Evolutionary conservation across 352 stramenopile species (phyloP).

Genomic region (Pythium periplocum): DNA sequence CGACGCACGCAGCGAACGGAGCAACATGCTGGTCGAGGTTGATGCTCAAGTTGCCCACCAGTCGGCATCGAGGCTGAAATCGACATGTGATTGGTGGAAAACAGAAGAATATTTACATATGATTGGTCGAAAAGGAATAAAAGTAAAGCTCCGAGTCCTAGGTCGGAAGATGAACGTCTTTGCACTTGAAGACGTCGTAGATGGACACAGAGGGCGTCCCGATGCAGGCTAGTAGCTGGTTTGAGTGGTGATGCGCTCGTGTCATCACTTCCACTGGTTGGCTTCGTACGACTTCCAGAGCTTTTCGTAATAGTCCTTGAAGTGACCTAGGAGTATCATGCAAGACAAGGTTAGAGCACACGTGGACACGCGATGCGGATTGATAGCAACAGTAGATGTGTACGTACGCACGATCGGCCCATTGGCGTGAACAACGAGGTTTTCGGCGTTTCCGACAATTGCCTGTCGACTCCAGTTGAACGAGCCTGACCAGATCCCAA

Average conservation of each 20-base stretch:
- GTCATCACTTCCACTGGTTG: slow-evolving; percentile 9
- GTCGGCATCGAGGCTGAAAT: no score
- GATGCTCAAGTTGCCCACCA: no score
- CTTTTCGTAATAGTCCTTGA: slow-evolving; percentile 54
- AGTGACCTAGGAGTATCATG: slow-evolving; percentile 24
- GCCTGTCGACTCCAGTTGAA: slow-evolving; percentile 78
- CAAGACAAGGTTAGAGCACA: not conserved
- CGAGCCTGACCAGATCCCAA: slow-evolving; percentile 21
- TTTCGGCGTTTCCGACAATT: slow-evolving; percentile 57
- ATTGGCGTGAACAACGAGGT: slow-evolving; percentile 47
- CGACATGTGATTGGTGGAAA: no score
- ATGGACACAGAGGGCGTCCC: not conserved
- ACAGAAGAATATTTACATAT: not conserved
- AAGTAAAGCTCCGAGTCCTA: no score
- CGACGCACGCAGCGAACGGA: no score
- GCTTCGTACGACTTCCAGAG: slow-evolving; percentile 51
- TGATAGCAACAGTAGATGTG: not conserved
- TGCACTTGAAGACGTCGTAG: not conserved
- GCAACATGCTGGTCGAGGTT: not conserved
- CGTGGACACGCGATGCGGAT: not conserved
- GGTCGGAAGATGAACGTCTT: not conserved
- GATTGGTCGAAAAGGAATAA: not conserved
- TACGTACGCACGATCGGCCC: slow-evolving; percentile 47
- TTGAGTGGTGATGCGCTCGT: no score
- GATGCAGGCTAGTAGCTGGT: no score